Conservation (phyloP, 345 rosid genomes). For the Salix dunnii region DNA sequence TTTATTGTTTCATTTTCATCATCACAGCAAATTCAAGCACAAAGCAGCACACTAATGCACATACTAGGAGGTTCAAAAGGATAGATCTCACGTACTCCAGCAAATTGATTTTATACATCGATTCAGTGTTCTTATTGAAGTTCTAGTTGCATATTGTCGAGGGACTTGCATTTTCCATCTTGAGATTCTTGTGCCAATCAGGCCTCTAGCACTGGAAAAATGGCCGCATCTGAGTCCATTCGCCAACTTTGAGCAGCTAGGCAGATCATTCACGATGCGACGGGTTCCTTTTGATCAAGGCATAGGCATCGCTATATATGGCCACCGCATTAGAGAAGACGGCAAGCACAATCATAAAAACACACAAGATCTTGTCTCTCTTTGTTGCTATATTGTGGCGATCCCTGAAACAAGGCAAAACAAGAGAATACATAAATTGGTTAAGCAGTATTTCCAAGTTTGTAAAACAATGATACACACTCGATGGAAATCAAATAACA, state of each 20-base stretch:
- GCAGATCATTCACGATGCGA: constrained; percentile 23
- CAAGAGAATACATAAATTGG: not conserved
- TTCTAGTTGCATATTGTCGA: constrained; percentile 1
- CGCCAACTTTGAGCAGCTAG: not conserved
- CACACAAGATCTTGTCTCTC: constrained; percentile 56
- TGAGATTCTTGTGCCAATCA: constrained; percentile 7
- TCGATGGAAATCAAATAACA: not conserved
- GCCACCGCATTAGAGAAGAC: constrained; percentile 73
- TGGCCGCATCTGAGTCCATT: not conserved
- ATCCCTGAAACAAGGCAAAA: constrained; percentile 49
- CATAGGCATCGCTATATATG: constrained; percentile 70
- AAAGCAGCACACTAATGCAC: constrained; percentile 13
- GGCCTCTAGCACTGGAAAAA: not conserved
- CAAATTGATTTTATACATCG: constrained; percentile 15
- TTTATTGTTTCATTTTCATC: not conserved
- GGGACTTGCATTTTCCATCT: constrained; percentile 2
- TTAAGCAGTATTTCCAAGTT: not conserved
- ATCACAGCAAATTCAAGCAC: constrained; percentile 9
- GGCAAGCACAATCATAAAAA: constrained; percentile 70
- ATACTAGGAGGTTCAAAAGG: not conserved
- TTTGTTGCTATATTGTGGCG: constrained; percentile 64
- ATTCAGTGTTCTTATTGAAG: constrained; percentile 10
- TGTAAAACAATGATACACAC: not conserved
- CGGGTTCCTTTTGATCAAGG: constrained; percentile 45
- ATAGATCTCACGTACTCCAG: not conserved